Evolutionary conservation across 495 filamentous ascomycete species (phyloP).

Genomic region (Penicillium pancosmium): DNA sequence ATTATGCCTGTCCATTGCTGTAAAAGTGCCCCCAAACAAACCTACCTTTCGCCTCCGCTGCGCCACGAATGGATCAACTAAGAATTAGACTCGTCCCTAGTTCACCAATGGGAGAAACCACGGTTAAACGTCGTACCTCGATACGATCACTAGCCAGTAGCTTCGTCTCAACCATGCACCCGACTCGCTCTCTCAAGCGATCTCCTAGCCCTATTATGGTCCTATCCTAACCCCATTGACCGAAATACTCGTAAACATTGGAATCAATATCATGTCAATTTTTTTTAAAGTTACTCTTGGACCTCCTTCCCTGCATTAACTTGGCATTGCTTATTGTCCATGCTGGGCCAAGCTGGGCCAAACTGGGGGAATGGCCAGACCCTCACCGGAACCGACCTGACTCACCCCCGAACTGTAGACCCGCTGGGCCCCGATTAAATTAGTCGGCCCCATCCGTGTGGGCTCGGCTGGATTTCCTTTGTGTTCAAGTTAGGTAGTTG

Average conservation of each 20-base stretch:
- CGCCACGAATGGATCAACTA: conserved; percentile 1
- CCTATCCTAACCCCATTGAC: too few species aligned
- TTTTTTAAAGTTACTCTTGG: background rate
- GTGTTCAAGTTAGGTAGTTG: background rate
- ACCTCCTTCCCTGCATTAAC: background rate
- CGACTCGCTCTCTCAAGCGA: background rate
- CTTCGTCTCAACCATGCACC: background rate
- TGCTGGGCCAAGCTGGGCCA: background rate
- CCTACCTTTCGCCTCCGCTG: background rate
- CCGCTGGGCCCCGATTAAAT: background rate
- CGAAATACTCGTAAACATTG: background rate
- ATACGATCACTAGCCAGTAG: background rate
- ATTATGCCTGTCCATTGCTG: background rate
- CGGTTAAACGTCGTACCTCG: conserved; percentile 7
- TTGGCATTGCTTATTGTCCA: background rate
- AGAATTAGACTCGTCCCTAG: conserved; percentile 17
- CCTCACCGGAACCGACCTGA: background rate
- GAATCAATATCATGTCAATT: background rate
- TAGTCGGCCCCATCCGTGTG: background rate
- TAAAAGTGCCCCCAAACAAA: background rate
- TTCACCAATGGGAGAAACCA: conserved; percentile 14
- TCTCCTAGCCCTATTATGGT: background rate
- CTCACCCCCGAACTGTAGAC: background rate
- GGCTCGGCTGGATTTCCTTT: background rate
- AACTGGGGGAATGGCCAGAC: background rate